Conservation (phyloP, 805 yeast species). For the Saccharomyces mikatae region DNA sequence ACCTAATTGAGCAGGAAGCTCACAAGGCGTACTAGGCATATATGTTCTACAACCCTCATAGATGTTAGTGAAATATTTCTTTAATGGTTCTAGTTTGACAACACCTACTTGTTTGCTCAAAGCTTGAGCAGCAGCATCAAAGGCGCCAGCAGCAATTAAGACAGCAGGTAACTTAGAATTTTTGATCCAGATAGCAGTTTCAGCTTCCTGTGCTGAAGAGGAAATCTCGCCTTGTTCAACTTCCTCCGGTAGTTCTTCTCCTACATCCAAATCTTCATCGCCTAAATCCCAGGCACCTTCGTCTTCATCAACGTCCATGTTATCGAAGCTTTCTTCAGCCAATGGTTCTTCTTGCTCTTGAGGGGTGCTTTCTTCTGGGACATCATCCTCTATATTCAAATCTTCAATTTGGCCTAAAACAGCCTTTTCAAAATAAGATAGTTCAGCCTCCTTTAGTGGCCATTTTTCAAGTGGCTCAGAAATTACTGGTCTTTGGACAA, state of each 20-base stretch:
- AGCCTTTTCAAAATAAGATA: conserved; percentile 81
- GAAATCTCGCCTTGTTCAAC: conserved; percentile 36
- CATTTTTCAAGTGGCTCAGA: conserved; percentile 49
- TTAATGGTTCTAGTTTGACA: conserved; percentile 78
- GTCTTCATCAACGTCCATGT: conserved; percentile 42
- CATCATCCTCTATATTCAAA: conserved; percentile 39
- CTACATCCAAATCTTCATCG: conserved; percentile 69
- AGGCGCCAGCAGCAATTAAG: conserved; percentile 91
- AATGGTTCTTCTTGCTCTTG: conserved; percentile 33
- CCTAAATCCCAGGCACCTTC: conserved; percentile 77
- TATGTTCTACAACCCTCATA: conserved; percentile 73
- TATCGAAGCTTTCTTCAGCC: conserved; percentile 30
- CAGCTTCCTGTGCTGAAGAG: conserved; percentile 36
- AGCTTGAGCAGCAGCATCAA: conserved; percentile 91
- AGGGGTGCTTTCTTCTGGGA: conserved; percentile 18
- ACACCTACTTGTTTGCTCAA: conserved; percentile 85
- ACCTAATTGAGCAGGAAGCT: conserved; percentile 60
- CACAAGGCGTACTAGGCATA: conserved; percentile 60
- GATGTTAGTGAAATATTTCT: conserved; percentile 72
- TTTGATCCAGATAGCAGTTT: conserved; percentile 74
- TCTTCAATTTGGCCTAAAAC: conserved; percentile 69
- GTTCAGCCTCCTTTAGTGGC: conserved; percentile 70
- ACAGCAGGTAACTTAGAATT: conserved; percentile 87
- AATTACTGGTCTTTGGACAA: conserved; percentile 42
- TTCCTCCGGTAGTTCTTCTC: conserved; percentile 42